Evolutionary conservation across 2,329 filamentous ascomycete genomes (phyloP).

Genomic region (Dothistroma septosporum): DNA sequence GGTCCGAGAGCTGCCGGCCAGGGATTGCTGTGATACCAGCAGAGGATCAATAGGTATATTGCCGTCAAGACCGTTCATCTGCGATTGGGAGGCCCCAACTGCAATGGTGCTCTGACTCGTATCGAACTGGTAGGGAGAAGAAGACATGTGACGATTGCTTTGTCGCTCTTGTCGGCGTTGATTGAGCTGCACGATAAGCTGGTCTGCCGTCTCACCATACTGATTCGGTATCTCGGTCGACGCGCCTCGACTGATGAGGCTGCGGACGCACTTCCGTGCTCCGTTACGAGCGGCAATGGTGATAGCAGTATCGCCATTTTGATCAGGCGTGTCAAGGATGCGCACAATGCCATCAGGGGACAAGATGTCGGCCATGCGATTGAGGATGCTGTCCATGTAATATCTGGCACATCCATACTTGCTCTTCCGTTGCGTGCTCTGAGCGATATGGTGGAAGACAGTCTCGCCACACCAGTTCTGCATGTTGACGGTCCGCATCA

Average conservation of each 20-base stretch:
- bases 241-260: constrained; percentile 71
- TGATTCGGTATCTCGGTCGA: constrained; percentile 77
- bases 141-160: constrained; percentile 63
- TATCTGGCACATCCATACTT: constrained; percentile 88
- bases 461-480: constrained; percentile 79
- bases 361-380: constrained; percentile 75
- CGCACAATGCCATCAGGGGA: constrained; percentile 71
- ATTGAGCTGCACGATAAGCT: constrained; percentile 73
- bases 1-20: constrained; percentile 9
- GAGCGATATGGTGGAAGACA: constrained; percentile 90
- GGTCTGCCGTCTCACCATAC: constrained; percentile 77
- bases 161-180: constrained; percentile 58
- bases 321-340: constrained; percentile 76
- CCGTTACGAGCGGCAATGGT: constrained; percentile 81
- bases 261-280: constrained; percentile 69
- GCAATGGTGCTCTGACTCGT: constrained; percentile 14
- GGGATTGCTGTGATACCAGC: constrained; percentile 19
- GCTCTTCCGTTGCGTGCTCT: constrained; percentile 77
- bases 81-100: constrained; percentile 28
- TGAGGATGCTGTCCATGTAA: constrained; percentile 86
- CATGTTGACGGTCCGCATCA: constrained; percentile 75
- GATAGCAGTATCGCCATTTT: constrained; percentile 86
- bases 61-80: constrained; percentile 16
- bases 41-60: constrained; percentile 26
- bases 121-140: constrained; percentile 52